These are phyloP conservation scores for Solanum sejunctum DNA, from an alignment of 257 asterid species.

Conservation along the genomic window DNA sequence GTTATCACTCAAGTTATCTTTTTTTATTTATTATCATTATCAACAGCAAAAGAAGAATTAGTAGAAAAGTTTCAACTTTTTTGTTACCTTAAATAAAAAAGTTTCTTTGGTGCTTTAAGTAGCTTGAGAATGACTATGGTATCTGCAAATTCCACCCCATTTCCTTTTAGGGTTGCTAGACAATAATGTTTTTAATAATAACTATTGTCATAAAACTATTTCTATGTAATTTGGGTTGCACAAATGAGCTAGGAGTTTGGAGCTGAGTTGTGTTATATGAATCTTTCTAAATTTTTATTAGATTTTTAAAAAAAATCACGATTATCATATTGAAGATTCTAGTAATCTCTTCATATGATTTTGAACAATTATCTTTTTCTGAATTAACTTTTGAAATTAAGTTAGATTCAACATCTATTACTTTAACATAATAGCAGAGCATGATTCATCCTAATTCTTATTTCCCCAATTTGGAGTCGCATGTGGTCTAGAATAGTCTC, in stretches of 20 bases:
- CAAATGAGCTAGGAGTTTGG: neutral
- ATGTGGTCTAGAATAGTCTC: neutral
- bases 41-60: neutral
- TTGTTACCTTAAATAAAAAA: constrained; percentile 31
- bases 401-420: too few species aligned
- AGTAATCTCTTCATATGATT: too few species aligned
- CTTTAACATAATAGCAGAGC: too few species aligned
- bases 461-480: neutral
- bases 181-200: too few species aligned
- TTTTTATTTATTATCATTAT: neutral
- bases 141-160: constrained; percentile 5
- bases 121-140: constrained; percentile 17
- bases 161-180: neutral
- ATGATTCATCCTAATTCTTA: too few species aligned
- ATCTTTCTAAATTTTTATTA: too few species aligned
- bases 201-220: neutral
- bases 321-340: too few species aligned
- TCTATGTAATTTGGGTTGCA: neutral
- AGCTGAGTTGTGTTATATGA: too few species aligned
- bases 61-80: neutral
- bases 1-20: neutral
- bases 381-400: too few species aligned
- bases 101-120: constrained; percentile 4
- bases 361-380: too few species aligned
- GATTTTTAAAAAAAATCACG: too few species aligned